Evolutionary conservation across 768 basidiomycete species (phyloP), one percentile per base, ranked within the genome.

Genomic region (Tulasnella sp.): DNA sequence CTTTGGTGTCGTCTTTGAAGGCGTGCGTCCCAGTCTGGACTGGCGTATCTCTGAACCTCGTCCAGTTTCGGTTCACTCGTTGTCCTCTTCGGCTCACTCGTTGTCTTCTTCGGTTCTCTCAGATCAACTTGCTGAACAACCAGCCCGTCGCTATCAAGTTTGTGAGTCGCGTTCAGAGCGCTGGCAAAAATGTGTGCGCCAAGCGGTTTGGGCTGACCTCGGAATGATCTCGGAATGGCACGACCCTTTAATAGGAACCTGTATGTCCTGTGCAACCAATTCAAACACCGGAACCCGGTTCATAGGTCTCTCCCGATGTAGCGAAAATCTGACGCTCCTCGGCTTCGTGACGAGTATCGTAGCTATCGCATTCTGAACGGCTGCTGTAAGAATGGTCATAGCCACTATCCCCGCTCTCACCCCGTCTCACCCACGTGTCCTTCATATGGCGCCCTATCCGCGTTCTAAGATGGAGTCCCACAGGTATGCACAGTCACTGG

Each of bases 111-210:
- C 46, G 77, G 37, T 46, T 74, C 35, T 73, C 80, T 72, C 83
- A 98, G 97, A 97, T 96, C 10, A 99, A 99, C 84, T 88, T 99
- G 42, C 91, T 99, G 86, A 99, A 99, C 88, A 95, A 93, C 4
- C 96, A 97, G 86, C 96, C 96, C 13, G 97, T 99, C 79, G 98
- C 98, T 80, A 99, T 99, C 91, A 99, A 99, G 88, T 99, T 99
- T 90, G 98, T 99, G 83, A 86, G 96, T 91, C 51, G 70, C 70
- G 20, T 29, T 61, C 81, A 95, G 93, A 93, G 57, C 57, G 57
- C 26, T 61, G 57, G 23, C 57, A 61, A 61, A 48, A 61, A 61
- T 61, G 57, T 61, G 57, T 61, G 57, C 57, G 57, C 57, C 15
- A 32, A 13, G 57, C 57, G 57, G 57, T 61, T 61, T 61, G 57